Base-by-base conservation (phyloP, 257 asterid species). In the Nicotiana knightiana region DNA sequence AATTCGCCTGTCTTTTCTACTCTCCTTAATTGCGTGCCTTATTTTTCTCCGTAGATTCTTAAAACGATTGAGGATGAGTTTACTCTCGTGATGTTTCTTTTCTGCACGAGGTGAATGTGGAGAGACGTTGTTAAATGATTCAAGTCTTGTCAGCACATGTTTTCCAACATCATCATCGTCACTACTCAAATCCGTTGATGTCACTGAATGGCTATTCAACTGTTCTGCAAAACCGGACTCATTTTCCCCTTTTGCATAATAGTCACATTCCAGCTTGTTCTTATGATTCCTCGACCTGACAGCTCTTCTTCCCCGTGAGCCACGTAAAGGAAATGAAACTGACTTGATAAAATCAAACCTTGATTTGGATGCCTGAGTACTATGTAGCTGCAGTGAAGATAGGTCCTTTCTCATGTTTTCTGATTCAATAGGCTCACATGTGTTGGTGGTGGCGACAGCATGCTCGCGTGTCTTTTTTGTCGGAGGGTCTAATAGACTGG, bases 1-100 rank as follows among this genome's bases (percentile, higher is more conserved):
- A 70, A 95, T 95, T 65, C 93, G 86, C 86, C 88, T 93, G 84
- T 90, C 97, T 75, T 93, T 91, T 77, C 86, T 91, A 84, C 87
- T 85, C 80, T 91, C 99, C 32, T 86, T 81, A 26, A 93, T 87
- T 76, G 91, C 97, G n/a, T 88, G 86, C 37, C 85, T 93, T 81
- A 93, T 79, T 67, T 89, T 95, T 80, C 85, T 89, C 15, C 90
- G 81, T 15, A 93, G 89, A 71, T 87, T 89, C 90, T 91, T 93
- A 92, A 93, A 93, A 53, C 87, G 89, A 68, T 86, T 86, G 28
- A 89, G 81, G 16, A 87, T 89, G 33, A 80, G 83, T 58, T 88
- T 92, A 28, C 87, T 86, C 63, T 87, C 88, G 10, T 46, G 75
- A n/a, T 67, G 86, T 67, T 84, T 89, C 71, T 83, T 89, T 66